Evolutionary conservation across 2,329 filamentous ascomycete species (phyloP), one percentile per base, ranked within the genome.

Genomic region (Diaporthe amygdali): DNA sequence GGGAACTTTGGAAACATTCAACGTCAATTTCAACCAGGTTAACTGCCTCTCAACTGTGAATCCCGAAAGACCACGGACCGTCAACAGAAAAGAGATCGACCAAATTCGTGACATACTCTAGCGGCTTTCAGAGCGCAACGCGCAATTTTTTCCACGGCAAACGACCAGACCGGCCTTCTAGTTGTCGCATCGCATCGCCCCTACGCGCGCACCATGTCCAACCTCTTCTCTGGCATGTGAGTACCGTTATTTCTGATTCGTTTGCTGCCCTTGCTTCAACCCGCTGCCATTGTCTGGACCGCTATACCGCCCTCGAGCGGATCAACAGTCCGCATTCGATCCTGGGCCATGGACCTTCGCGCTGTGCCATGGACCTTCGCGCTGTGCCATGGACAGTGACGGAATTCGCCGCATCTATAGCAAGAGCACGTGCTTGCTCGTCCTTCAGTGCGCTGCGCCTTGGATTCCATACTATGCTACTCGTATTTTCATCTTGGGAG

Each of bases 141-240:
- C 59, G 30, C 59, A 64, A 49, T 25, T 54, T 27, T 20, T 63
- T 30, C 64, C 67, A 55, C 66, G 56, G 74, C 72, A 74, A 74
- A 74, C 44, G 75, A 49, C 44, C 12, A 61, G n/a, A 49, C 59
- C 59, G 25, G 44, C n/a, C 44, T 25, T 64, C 44, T n/a, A 49
- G 44, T 37, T 64, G 59, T 49, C 59, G 59, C 37, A 64, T 49
- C 59, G 59, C 44, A 41, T 25, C 9, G 27, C 39, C 44, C 17
- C 56, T 30, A 30, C 30, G 34, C 59, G 41, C 59, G 41, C 76
- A 82, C 77, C 79, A 90, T 89, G 87, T 89, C 88, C 76, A 89
- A 89, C 82, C 82, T 90, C 76, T 89, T 90, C 79, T 89, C 87
- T 77, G 87, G 88, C 81, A 89, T 90, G 88, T 90, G 84, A 87